Percentiles rank a stretch among this genome's conserved stretches.
phyloP scores from a whole-genome alignment of 164 flowering plant species.

The Amborella trichopoda region DNA sequence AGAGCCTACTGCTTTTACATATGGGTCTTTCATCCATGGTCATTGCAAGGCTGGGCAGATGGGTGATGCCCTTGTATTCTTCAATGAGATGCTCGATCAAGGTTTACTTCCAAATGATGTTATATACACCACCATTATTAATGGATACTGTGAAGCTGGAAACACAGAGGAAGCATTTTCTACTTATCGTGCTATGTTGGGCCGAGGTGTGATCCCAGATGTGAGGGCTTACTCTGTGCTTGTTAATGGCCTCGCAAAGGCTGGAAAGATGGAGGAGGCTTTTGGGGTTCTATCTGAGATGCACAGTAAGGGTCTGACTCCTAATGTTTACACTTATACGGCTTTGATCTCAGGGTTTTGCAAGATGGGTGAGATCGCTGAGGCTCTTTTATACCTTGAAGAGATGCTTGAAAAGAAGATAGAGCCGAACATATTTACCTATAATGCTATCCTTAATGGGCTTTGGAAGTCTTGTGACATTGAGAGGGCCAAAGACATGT shows the following conservation, averaged over 20 bases:
- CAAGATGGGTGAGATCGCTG: slow-evolving; percentile 33
- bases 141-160: slow-evolving; percentile 46
- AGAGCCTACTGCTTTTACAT: slow-evolving; percentile 44
- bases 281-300: slow-evolving; percentile 35
- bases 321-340: slow-evolving; percentile 47
- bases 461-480: slow-evolving; percentile 46
- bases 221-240: slow-evolving; percentile 34
- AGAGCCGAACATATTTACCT: slow-evolving; percentile 48
- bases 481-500: slow-evolving; percentile 39
- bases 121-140: slow-evolving; percentile 32
- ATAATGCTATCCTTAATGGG: slow-evolving; percentile 49
- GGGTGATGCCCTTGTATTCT: slow-evolving; percentile 35
- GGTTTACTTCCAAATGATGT: slow-evolving; percentile 46
- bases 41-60: slow-evolving; percentile 43
- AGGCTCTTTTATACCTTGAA: slow-evolving; percentile 37
- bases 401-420: slow-evolving; percentile 52
- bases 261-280: slow-evolving; percentile 56
- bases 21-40: slow-evolving; percentile 54
- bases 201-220: slow-evolving; percentile 31
- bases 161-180: slow-evolving; percentile 32
- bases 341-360: slow-evolving; percentile 53
- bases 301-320: slow-evolving; percentile 32
- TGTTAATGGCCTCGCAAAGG: slow-evolving; percentile 45
- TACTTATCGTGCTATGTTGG: slow-evolving; percentile 33
- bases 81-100: slow-evolving; percentile 39